Evolutionary conservation across 129 eudicot genomes (phyloP), one percentile per base, ranked within the genome.

Genomic region (Centaurea solstitialis): DNA sequence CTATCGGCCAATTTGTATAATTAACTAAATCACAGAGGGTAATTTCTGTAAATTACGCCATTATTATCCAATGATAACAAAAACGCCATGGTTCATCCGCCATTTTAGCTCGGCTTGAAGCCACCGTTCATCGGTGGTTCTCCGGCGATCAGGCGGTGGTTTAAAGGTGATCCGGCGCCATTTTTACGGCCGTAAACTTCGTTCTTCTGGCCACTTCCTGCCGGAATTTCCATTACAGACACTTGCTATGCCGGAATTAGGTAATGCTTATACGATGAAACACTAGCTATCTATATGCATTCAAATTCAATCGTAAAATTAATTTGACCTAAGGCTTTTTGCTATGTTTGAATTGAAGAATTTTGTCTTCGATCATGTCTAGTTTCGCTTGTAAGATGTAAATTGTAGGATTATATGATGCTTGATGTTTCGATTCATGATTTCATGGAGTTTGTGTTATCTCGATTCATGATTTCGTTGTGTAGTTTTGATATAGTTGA

Each of bases 221-320:
- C 78, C 84, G 81, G 62, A 41, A 22, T 66, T 43, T 73, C 37
- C 75, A 43, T 71, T 79, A 47, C 76, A 11, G 73, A 39, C 73
- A 28, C 78, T 68, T 92, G 92, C 72, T 86, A 85, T 76, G 89
- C 89, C 61, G 86, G 88, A 40, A 86, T 89, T 83, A 92, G 94
- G 94, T 89, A 20, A 72, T 7, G 24, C 10, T 50, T 61, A 21
- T 61, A 33, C 43, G 45, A 15, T 23, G 45, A 33, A 69, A 50
- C 6, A 50, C 21, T 50, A 50, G 62, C 20, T 50, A 50, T 61
- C 20, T 50, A 50, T 61, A 61, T 18, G 68, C 68, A 61, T 61
- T 61, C 26, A 61, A 61, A 61, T 61, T 61, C 26, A 61, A 61
- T n/a, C 68, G 20, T 61, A 61, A 61, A 20, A 5, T 18, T 61